These are phyloP conservation scores for Pyracantha coccinea DNA, from an alignment of 331 rosid species.

Conservation along the genomic window DNA sequence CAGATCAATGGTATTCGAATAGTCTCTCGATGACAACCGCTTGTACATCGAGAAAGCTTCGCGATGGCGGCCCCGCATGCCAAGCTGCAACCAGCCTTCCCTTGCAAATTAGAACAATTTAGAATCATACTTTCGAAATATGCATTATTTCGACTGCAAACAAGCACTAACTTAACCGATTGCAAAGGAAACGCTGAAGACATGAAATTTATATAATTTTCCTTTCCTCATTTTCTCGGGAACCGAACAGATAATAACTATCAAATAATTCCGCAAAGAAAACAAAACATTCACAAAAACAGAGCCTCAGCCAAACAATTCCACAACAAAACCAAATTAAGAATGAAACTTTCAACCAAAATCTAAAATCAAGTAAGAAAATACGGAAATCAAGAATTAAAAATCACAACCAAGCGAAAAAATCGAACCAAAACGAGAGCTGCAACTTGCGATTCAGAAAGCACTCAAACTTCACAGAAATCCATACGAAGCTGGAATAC, in stretches of 20 bases:
- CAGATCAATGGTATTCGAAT: constrained; percentile 30
- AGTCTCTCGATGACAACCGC: constrained; percentile 59
- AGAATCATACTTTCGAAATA: not conserved
- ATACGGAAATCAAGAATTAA: not conserved
- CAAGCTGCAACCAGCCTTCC: constrained; percentile 24
- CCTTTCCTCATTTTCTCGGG: not conserved
- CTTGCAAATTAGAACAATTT: constrained; percentile 9
- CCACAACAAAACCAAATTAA: not conserved
- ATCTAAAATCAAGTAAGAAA: not conserved
- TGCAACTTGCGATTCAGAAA: not conserved
- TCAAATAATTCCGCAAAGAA: not conserved
- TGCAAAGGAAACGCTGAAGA: not conserved
- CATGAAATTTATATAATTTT: not conserved
- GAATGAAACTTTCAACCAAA: not conserved
- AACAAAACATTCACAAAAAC: not conserved
- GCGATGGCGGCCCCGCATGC: constrained; percentile 59
- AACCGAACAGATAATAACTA: not conserved
- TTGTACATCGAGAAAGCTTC: constrained; percentile 68
- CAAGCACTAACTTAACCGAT: not conserved
- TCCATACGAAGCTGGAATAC: not conserved
- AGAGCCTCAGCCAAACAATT: not conserved
- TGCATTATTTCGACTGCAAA: not conserved
- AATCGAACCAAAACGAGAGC: not conserved
- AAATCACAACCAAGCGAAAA: not conserved
- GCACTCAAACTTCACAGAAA: not conserved